phyloP scores from a whole-genome alignment of 306 rosid genomes.

The Sicyos baderoa region DNA sequence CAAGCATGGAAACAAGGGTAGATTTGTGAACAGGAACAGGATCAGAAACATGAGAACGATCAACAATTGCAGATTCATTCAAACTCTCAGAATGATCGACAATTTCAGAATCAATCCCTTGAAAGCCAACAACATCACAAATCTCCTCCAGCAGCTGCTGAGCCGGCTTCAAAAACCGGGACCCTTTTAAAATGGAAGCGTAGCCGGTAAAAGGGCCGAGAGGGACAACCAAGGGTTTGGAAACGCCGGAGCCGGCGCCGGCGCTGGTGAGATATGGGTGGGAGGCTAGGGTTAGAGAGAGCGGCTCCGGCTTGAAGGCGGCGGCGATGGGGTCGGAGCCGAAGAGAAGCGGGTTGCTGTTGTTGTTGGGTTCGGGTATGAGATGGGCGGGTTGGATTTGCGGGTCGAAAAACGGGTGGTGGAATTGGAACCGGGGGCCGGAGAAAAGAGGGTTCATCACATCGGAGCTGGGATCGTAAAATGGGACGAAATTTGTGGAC shows the following conservation, averaged over 20 bases:
- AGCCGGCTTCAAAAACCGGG: constrained; percentile 67
- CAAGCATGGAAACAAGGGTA: constrained; percentile 56
- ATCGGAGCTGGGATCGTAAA: constrained; percentile 12
- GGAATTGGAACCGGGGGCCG: constrained; percentile 21
- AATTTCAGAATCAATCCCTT: constrained; percentile 22
- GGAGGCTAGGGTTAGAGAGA: constrained; percentile 68
- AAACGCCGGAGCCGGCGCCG: constrained; percentile 17
- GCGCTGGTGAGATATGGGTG: constrained; percentile 14
- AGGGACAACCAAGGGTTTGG: constrained; percentile 8
- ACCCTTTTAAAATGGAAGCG: constrained; percentile 61
- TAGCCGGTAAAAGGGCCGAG: constrained; percentile 66
- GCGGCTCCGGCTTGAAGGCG: constrained; percentile 61
- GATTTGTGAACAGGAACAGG: constrained; percentile 33
- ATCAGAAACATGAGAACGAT: constrained; percentile 9
- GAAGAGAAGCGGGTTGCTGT: constrained; percentile 30
- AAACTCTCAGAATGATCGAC: constrained; percentile 21
- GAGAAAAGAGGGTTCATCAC: not conserved
- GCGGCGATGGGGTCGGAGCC: constrained; percentile 18
- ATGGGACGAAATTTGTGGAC: not conserved
- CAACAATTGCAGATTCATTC: constrained; percentile 18
- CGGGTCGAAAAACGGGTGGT: constrained; percentile 43
- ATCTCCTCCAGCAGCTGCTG: constrained; percentile 63
- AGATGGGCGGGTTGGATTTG: constrained; percentile 19
- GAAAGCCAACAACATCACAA: constrained; percentile 32
- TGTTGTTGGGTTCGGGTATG: constrained; percentile 31